Percentiles rank a stretch among this genome's conserved stretches.
These are phyloP conservation scores for Waltiozyma sp. DNA, from an alignment of 1,139 yeast genomes.

Conservation along the genomic window DNA sequence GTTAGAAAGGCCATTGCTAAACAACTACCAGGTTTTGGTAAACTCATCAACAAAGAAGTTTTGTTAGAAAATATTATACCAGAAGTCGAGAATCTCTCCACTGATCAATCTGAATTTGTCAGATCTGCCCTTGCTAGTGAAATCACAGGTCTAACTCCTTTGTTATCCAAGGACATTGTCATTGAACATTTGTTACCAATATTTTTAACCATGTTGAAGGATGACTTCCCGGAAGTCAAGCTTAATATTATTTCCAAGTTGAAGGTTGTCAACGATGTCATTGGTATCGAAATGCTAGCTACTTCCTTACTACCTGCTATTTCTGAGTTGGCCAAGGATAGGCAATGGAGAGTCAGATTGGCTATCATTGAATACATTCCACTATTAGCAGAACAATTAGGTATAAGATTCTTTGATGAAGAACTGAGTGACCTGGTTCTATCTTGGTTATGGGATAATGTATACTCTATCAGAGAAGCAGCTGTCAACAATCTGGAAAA, in stretches of 20 bases:
- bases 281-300: constrained; percentile 81
- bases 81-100: constrained; percentile 69
- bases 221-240: constrained; percentile 94
- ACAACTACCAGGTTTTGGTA: constrained; percentile 76
- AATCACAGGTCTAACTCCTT: constrained; percentile 78
- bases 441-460: constrained; percentile 98
- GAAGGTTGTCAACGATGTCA: constrained; percentile 85
- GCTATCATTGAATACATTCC: constrained; percentile 98
- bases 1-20: constrained; percentile 91
- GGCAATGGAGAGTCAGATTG: constrained; percentile 94
- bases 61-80: constrained; percentile 71
- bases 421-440: constrained; percentile 84
- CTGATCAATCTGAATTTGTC: constrained; percentile 88
- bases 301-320: constrained; percentile 91
- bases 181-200: constrained; percentile 79
- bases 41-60: constrained; percentile 37
- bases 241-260: constrained; percentile 87
- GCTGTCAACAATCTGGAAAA: constrained; percentile 79
- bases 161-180: constrained; percentile 76
- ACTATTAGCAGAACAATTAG: constrained; percentile 88
- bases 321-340: constrained; percentile 90
- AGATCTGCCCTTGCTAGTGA: constrained; percentile 87
- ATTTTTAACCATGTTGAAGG: constrained; percentile 86
- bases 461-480: constrained; percentile 92
- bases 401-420: constrained; percentile 85